These are phyloP conservation scores for Populus pruinosa DNA, from an alignment of 345 rosid genomes.

Conservation along the genomic window DNA sequence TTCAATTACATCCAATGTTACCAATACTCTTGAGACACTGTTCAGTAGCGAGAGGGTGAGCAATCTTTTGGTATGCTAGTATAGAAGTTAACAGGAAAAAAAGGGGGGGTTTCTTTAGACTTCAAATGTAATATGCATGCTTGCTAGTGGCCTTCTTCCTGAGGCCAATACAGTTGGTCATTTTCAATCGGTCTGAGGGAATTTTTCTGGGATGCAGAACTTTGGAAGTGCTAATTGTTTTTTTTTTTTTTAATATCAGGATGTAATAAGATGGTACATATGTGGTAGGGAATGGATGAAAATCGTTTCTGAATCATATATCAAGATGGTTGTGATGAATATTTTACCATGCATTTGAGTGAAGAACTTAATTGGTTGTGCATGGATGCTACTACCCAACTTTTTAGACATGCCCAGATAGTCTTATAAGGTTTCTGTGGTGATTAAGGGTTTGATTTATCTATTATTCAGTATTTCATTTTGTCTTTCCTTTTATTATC, in stretches of 20 bases:
- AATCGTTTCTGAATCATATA: background rate
- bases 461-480: background rate
- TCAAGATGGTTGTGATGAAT: background rate
- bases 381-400: conserved; percentile 1
- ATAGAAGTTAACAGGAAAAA: too few species aligned
- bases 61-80: too few species aligned
- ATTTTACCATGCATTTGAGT: background rate
- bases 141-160: too few species aligned
- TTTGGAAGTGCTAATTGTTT: background rate
- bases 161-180: too few species aligned
- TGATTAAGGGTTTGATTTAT: background rate
- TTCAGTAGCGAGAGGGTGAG: too few species aligned
- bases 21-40: too few species aligned
- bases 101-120: too few species aligned
- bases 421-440: background rate
- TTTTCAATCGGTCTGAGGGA: too few species aligned
- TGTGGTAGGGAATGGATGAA: too few species aligned
- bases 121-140: too few species aligned
- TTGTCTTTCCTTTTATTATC: background rate
- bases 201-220: too few species aligned
- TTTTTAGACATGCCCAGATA: background rate
- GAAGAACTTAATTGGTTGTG: background rate
- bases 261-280: background rate
- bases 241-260: background rate
- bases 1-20: too few species aligned